Percentiles rank a stretch among this genome's conserved stretches.
Conservation (phyloP, 75 land plant genomes). For the Ceratopteris richardii region DNA sequence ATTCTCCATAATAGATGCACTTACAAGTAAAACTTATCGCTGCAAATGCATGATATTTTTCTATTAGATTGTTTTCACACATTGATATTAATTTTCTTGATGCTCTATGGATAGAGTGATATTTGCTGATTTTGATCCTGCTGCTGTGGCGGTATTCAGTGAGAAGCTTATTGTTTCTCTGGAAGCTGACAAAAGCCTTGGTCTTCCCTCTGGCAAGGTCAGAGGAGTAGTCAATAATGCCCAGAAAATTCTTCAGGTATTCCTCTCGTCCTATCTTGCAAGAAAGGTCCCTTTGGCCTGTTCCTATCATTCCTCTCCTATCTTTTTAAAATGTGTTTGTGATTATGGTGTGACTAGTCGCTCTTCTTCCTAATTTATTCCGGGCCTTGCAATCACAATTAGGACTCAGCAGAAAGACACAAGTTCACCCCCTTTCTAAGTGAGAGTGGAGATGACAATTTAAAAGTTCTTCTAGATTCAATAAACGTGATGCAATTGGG, state of each 20-base stretch:
- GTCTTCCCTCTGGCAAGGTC: slow-evolving; percentile 50
- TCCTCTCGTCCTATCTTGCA: not conserved
- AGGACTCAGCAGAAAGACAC: too few relatives aligned
- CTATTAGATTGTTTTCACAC: not conserved
- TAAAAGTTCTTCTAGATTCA: too few relatives aligned
- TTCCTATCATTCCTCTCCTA: not conserved
- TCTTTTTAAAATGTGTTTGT: too few relatives aligned
- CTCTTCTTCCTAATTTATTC: too few relatives aligned
- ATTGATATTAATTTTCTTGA: not conserved
- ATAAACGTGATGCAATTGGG: too few relatives aligned
- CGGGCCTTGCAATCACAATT: too few relatives aligned
- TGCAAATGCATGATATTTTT: not conserved
- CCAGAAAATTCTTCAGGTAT: slow-evolving; percentile 58
- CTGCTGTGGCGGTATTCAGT: slow-evolving; percentile 59
- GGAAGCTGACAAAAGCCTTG: slow-evolving; percentile 44
- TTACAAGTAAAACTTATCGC: slow-evolving; percentile 37
- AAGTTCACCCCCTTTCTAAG: too few relatives aligned
- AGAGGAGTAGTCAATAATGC: slow-evolving; percentile 86
- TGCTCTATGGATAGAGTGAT: slow-evolving; percentile 31
- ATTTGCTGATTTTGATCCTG: slow-evolving; percentile 70
- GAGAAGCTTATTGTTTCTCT: slow-evolving; percentile 59
- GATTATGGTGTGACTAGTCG: too few relatives aligned
- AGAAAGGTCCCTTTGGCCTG: not conserved
- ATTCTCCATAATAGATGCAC: slow-evolving; percentile 47
- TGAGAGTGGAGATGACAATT: too few relatives aligned